Percentiles rank a stretch among this genome's conserved stretches.
Evolutionary conservation across 306 rosid species (phyloP).

Genomic region (Notholithocarpus densiflorus): DNA sequence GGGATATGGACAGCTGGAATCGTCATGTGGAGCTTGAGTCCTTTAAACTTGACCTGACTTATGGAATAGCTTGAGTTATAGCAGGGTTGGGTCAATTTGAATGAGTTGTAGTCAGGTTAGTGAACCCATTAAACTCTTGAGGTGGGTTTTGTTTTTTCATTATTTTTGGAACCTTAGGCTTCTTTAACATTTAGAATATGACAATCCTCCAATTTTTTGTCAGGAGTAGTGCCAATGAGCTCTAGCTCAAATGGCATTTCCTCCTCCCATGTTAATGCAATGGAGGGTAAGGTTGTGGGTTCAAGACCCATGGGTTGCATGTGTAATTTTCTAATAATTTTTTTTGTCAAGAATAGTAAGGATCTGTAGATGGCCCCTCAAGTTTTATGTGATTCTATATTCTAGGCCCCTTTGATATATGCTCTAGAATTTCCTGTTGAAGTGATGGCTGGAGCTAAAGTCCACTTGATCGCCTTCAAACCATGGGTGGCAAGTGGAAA

Average conservation of each 20-base stretch:
- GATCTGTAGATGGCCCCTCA: background rate
- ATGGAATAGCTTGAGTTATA: slow-evolving; percentile 14
- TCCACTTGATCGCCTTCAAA: background rate
- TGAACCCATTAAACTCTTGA: slow-evolving; percentile 10
- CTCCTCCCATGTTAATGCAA: too few relatives aligned
- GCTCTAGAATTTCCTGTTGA: background rate
- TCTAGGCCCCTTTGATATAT: background rate
- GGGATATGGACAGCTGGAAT: slow-evolving; percentile 21
- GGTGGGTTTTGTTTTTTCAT: background rate
- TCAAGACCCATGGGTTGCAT: too few relatives aligned
- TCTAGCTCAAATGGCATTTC: too few relatives aligned
- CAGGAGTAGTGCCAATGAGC: too few relatives aligned
- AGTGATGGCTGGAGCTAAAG: background rate
- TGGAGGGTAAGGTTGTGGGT: too few relatives aligned
- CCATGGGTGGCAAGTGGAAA: background rate
- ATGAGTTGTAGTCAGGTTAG: slow-evolving; percentile 24
- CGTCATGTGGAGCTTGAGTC: slow-evolving; percentile 22
- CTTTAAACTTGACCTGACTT: slow-evolving; percentile 15
- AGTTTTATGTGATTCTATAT: background rate
- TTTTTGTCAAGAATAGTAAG: background rate
- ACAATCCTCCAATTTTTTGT: too few relatives aligned
- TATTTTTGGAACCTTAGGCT: background rate
- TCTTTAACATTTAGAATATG: background rate
- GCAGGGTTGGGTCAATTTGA: slow-evolving; percentile 30
- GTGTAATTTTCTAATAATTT: background rate